Evolutionary conservation across 2,329 filamentous ascomycete species (phyloP).

Genomic region (Exophiala aquamarina): DNA sequence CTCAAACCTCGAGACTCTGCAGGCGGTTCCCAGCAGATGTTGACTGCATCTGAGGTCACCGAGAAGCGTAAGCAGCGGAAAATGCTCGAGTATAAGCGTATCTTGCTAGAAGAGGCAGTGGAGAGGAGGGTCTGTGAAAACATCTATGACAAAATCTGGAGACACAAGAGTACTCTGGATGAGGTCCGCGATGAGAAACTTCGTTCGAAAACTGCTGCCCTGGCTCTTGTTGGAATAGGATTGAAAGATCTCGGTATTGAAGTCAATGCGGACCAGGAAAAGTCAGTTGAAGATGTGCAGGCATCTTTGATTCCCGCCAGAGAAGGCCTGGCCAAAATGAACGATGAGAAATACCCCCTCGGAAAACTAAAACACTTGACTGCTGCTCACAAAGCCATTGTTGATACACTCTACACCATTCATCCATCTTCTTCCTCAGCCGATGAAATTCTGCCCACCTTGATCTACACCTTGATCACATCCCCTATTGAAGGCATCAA

Average conservation of each 20-base stretch:
- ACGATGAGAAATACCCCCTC: slow-evolving; percentile 79
- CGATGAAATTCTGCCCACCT: slow-evolving; percentile 93
- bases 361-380: slow-evolving; percentile 90
- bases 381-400: slow-evolving; percentile 87
- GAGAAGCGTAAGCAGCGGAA: slow-evolving; percentile 76
- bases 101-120: slow-evolving; percentile 82
- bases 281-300: slow-evolving; percentile 65
- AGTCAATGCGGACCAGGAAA: slow-evolving; percentile 59
- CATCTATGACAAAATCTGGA: slow-evolving; percentile 85
- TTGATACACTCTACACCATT: slow-evolving; percentile 72
- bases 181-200: slow-evolving; percentile 94
- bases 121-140: slow-evolving; percentile 82
- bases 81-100: slow-evolving; percentile 73
- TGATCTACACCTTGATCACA: slow-evolving; percentile 95
- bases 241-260: slow-evolving; percentile 81
- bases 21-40: slow-evolving; percentile 73
- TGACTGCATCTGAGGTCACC: slow-evolving; percentile 81
- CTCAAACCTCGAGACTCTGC: slow-evolving; percentile 23
- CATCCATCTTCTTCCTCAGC: slow-evolving; percentile 79
- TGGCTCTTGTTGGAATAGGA: slow-evolving; percentile 88
- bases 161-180: slow-evolving; percentile 87
- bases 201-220: slow-evolving; percentile 86
- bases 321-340: slow-evolving; percentile 75
- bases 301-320: slow-evolving; percentile 71
- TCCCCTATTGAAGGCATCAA: slow-evolving; percentile 81